These are phyloP conservation scores for Linnemannia elongata DNA, from an alignment of 192 early-diverging fungal genomes.

Conservation along the genomic window DNA sequence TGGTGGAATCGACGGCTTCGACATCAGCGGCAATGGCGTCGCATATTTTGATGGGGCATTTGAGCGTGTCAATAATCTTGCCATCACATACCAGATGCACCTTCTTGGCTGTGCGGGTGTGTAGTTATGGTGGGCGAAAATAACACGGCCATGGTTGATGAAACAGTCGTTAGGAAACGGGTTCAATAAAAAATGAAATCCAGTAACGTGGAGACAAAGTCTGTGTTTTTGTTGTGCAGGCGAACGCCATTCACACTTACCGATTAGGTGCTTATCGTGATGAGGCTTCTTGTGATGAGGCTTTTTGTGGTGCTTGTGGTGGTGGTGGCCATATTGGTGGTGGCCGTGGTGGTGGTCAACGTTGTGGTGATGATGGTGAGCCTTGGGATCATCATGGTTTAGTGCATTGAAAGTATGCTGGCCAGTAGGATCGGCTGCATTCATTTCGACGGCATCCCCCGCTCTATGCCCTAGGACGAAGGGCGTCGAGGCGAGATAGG, in stretches of 20 bases:
- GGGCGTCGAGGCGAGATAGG: slow-evolving; percentile 9
- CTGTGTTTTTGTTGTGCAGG: not conserved
- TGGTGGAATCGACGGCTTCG: not conserved
- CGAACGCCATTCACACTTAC: not conserved
- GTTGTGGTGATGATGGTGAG: slow-evolving; percentile 8
- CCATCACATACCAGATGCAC: slow-evolving; percentile 14
- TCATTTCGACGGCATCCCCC: not conserved
- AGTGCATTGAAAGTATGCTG: not conserved
- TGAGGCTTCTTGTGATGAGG: slow-evolving; percentile 11
- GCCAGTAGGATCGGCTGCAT: not conserved
- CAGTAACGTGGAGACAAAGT: not conserved
- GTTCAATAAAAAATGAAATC: not conserved
- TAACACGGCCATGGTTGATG: not conserved
- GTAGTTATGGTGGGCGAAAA: not conserved
- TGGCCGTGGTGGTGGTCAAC: not conserved
- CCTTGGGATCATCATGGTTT: not conserved
- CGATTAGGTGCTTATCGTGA: not conserved
- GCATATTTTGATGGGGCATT: not conserved
- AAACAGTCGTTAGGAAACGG: not conserved
- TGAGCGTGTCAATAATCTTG: slow-evolving; percentile 4
- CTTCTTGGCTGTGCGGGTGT: not conserved
- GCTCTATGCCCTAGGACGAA: not conserved
- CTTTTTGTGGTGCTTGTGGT: not conserved
- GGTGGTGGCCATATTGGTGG: not conserved
- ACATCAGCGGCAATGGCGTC: not conserved